Percentiles rank a stretch among this genome's conserved stretches.
These are phyloP conservation scores for Hibiscus syriacus DNA, from an alignment of 345 rosid species.

Conservation along the genomic window DNA sequence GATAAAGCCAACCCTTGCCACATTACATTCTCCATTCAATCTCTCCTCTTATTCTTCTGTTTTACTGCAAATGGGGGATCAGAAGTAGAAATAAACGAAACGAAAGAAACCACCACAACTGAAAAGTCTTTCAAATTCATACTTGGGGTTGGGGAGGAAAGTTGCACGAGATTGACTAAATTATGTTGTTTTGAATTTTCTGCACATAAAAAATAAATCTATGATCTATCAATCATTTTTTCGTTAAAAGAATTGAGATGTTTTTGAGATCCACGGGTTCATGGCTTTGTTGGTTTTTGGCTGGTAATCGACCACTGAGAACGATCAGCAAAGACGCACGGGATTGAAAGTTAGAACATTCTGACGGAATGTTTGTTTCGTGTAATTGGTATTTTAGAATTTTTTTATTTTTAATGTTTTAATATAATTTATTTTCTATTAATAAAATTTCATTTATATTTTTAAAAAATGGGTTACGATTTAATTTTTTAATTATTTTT, in stretches of 20 bases:
- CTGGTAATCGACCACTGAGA: conserved; percentile 9
- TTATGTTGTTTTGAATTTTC: neutral
- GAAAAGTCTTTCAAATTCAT: neutral
- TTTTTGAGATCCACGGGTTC: neutral
- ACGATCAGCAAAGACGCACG: neutral
- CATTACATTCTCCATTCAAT: conserved; percentile 54
- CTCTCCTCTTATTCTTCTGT: conserved; percentile 8
- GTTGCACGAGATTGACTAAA: neutral
- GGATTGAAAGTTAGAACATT: neutral
- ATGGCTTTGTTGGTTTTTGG: conserved; percentile 6
- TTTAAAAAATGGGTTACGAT: no score
- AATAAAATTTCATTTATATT: no score
- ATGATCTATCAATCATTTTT: neutral
- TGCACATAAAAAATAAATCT: neutral
- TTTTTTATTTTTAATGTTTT: no score
- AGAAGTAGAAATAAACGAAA: neutral
- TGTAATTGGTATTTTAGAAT: no score
- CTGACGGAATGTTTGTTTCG: no score
- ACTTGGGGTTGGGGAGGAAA: neutral
- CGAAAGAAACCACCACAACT: neutral
- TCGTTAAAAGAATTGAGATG: neutral
- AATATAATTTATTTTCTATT: no score
- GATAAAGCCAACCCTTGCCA: conserved; percentile 68
- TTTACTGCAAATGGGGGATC: conserved; percentile 10
- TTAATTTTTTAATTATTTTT: no score